phyloP scores from a whole-genome alignment of 2,329 filamentous ascomycete genomes.

The Diaporthe citriasiana region DNA sequence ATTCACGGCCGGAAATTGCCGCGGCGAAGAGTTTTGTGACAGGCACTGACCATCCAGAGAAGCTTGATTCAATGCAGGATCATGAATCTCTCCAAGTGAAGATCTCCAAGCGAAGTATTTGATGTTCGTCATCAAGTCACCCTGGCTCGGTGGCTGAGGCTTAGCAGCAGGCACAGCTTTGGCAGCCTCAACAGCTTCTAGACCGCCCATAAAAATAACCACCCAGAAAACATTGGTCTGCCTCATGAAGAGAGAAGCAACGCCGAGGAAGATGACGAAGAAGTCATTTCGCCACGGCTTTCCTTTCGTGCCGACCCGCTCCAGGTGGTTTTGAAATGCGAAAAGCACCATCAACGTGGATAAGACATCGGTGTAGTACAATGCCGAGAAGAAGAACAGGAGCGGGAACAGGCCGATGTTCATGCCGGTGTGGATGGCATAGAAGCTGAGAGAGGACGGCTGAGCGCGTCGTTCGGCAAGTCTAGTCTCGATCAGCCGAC shows the following conservation, averaged over 20 bases:
- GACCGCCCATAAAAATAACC: conserved; percentile 79
- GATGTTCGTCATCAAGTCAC: conserved; percentile 52
- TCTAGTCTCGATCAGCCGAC: conserved; percentile 64
- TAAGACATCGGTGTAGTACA: conserved; percentile 95
- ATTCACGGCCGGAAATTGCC: no score
- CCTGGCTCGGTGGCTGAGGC: conserved; percentile 50
- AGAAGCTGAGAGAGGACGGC: conserved; percentile 52
- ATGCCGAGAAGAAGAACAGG: conserved; percentile 93
- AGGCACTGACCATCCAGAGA: conserved; percentile 64
- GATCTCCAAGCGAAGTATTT: conserved; percentile 59
- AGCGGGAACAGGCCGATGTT: conserved; percentile 90
- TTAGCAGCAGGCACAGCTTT: conserved; percentile 55
- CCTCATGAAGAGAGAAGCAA: conserved; percentile 80
- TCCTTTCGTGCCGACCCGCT: conserved; percentile 54
- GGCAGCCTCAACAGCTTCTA: conserved; percentile 67
- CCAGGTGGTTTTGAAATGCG: conserved; percentile 72
- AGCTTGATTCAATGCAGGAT: conserved; percentile 62
- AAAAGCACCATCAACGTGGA: conserved; percentile 83
- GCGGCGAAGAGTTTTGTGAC: no score
- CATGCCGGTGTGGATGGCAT: conserved; percentile 73
- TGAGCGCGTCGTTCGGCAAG: conserved; percentile 49
- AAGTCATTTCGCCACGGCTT: conserved; percentile 58
- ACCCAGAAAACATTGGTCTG: conserved; percentile 99
- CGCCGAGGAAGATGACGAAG: conserved; percentile 67
- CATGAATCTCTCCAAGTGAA: conserved; percentile 67